Conservation (phyloP, 176 grass and related monocot genomes). For the Miscanthus lutarioriparius region DNA sequence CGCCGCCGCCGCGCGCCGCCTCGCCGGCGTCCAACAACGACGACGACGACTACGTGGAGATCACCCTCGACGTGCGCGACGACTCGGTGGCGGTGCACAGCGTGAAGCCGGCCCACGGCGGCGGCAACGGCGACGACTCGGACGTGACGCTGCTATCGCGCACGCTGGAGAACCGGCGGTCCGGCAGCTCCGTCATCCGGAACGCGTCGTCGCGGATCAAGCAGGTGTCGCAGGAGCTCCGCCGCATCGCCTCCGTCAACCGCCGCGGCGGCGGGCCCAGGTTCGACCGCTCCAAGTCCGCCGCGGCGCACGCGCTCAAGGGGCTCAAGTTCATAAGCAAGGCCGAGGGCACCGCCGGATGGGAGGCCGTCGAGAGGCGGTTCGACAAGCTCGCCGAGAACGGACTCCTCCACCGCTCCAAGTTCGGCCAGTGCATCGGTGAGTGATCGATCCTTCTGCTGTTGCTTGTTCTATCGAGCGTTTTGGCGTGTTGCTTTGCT, state of each 20-base stretch:
- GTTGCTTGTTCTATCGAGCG: background rate
- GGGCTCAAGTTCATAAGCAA: slow-evolving; percentile 91
- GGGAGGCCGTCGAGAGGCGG: slow-evolving; percentile 66
- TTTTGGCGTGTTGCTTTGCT: no score
- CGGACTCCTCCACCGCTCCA: slow-evolving; percentile 64
- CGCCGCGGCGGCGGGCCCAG: slow-evolving; percentile 27
- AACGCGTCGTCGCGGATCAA: slow-evolving; percentile 79
- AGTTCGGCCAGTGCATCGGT: slow-evolving; percentile 96
- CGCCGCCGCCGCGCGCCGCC: background rate
- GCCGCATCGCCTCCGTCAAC: slow-evolving; percentile 55
- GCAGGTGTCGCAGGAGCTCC: slow-evolving; percentile 96
- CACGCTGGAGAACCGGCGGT: slow-evolving; percentile 62
- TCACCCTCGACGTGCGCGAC: slow-evolving; percentile 94
- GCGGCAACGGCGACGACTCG: slow-evolving; percentile 43
- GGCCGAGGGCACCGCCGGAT: slow-evolving; percentile 51
- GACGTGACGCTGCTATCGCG: slow-evolving; percentile 66
- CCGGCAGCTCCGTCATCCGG: slow-evolving; percentile 51
- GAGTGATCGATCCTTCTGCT: background rate
- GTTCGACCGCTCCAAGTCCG: slow-evolving; percentile 76
- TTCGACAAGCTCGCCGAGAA: slow-evolving; percentile 69
- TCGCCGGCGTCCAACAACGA: background rate
- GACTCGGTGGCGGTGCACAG: slow-evolving; percentile 96
- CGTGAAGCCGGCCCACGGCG: slow-evolving; percentile 54
- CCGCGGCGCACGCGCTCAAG: slow-evolving; percentile 83
- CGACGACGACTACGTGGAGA: slow-evolving; percentile 79